These are phyloP conservation scores for Salicornia ramosissima DNA, from an alignment of 148 eudicot species.

Conservation along the genomic window DNA sequence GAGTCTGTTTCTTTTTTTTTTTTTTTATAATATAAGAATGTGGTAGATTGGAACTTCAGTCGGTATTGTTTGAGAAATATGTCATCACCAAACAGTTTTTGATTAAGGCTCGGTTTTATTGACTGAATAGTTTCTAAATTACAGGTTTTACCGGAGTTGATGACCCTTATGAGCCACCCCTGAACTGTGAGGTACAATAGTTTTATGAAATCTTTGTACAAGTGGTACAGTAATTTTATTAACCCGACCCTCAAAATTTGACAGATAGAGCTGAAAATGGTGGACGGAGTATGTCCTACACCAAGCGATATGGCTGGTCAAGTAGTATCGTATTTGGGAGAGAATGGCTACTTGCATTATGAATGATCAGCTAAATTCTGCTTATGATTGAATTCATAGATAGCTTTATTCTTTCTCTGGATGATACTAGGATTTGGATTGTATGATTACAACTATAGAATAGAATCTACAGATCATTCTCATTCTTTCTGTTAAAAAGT, in stretches of 20 bases:
- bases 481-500: neutral
- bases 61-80: neutral
- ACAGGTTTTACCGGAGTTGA: constrained; percentile 97
- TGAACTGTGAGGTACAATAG: constrained; percentile 82
- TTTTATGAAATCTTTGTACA: neutral
- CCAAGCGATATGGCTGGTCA: constrained; percentile 71
- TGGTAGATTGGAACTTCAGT: too few relatives aligned
- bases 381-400: too few relatives aligned
- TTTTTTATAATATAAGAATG: too few relatives aligned
- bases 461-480: neutral
- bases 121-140: constrained; percentile 4
- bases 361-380: constrained; percentile 28
- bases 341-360: constrained; percentile 57
- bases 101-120: too few relatives aligned
- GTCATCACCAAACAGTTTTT: neutral
- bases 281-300: constrained; percentile 54
- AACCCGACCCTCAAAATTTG: neutral
- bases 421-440: neutral
- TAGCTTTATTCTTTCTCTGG: neutral
- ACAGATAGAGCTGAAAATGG: constrained; percentile 62
- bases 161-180: constrained; percentile 90
- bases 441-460: neutral
- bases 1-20: too few relatives aligned
- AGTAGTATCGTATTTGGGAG: constrained; percentile 74
- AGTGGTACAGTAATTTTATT: neutral